Conservation (phyloP, 139 green algal species). For the Tetradesmus obliquus region DNA sequence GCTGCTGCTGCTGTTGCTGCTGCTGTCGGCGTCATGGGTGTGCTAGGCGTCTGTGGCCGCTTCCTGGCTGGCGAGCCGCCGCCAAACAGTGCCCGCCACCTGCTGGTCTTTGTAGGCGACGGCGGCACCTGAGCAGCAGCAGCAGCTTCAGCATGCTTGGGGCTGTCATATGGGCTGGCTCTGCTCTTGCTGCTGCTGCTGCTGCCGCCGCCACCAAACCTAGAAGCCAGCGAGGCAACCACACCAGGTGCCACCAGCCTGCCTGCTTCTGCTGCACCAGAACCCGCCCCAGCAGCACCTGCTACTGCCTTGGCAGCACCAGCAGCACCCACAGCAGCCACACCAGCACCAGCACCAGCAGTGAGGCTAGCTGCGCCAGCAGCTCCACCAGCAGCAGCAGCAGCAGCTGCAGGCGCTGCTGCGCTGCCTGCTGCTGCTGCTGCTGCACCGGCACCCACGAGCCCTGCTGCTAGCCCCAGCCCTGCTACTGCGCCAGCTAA, state of each 20-base stretch:
- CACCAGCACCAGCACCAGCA: background rate
- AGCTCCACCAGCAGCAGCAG: background rate
- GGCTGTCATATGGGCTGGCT: background rate
- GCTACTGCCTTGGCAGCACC: background rate
- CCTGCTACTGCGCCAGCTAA: background rate
- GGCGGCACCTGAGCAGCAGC: background rate
- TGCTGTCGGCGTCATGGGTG: background rate
- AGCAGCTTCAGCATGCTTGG: background rate
- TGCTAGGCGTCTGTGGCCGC: background rate
- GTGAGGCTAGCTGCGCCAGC: background rate
- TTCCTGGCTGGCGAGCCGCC: background rate
- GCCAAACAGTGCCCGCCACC: conserved; percentile 33
- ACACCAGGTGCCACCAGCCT: conserved; percentile 3
- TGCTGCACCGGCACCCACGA: background rate
- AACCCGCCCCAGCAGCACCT: background rate
- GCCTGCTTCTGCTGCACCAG: conserved; percentile 13
- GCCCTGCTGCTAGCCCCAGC: background rate
- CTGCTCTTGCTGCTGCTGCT: conserved; percentile 27
- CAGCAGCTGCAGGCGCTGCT: background rate
- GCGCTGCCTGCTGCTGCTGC: conserved; percentile 3
- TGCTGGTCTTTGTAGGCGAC: conserved; percentile 1
- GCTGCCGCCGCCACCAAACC: conserved; percentile 1
- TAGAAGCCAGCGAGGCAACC: conserved; percentile 6
- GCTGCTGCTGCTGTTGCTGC: conserved; percentile 18
- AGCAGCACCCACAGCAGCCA: background rate